Percentiles rank a stretch among this genome's conserved stretches.
Conservation (phyloP, 176 grass and related monocot genomes). For the Oryza meyeriana region DNA sequence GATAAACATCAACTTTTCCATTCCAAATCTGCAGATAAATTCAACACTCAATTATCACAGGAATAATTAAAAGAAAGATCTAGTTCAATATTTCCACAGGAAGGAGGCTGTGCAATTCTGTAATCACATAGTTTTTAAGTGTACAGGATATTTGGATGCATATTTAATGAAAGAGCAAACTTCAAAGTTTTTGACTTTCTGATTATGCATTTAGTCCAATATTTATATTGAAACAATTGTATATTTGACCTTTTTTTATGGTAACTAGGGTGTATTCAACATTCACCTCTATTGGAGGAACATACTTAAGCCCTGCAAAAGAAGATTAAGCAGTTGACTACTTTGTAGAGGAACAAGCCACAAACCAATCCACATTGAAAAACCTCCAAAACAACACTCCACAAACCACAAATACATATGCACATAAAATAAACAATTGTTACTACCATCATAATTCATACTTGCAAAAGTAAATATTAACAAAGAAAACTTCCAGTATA, state of each 20-base stretch:
- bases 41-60: neutral
- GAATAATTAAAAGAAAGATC: conserved; percentile 16
- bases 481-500: neutral
- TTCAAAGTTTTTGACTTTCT: neutral
- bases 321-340: neutral
- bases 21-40: conserved; percentile 26
- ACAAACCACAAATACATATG: neutral
- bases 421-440: neutral
- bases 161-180: neutral
- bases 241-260: neutral
- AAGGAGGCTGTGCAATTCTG: neutral
- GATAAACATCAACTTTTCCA: neutral
- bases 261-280: neutral
- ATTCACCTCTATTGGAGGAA: neutral
- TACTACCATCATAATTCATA: neutral
- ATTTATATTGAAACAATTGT: neutral
- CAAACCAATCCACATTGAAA: neutral
- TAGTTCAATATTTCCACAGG: neutral
- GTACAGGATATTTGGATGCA: neutral
- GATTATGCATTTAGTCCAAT: neutral
- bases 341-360: neutral
- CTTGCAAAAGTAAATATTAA: neutral
- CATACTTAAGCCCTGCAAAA: neutral
- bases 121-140: neutral
- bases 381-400: neutral